Base-by-base conservation (phyloP, 345 rosid species). In the Citrus cavaleriei region DNA sequence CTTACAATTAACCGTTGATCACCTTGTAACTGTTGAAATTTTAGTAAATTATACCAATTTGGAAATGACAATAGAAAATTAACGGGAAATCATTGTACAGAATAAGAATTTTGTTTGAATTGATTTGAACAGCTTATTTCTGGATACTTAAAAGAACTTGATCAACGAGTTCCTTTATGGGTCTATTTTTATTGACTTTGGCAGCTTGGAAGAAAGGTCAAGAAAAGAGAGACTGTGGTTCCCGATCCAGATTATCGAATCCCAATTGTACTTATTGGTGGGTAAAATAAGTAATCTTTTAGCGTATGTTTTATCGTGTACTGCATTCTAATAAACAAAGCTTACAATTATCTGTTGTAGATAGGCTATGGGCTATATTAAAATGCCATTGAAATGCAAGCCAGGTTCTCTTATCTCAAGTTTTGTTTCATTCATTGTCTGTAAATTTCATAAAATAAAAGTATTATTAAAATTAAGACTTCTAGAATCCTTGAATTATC, bases 181-280 rank as follows among this genome's bases (percentile, higher is more conserved):
- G 46, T 71, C 28, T 19, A 28, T 34, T 6, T 65, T 51, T 64
- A n/a, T 80, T 68, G 58, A 54, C 63, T 83, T 78, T 83, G 82
- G 72, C 90, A 85, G 89, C 87, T 90, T 78, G 90, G 90, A 79
- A 84, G 81, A 76, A 84, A 80, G 77, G 87, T 77, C 70, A 79
- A 81, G 57, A 83, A 82, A 82, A 86, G 81, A 80, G 88, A 89
- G 72, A 87, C 88, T 42, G 91, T 91, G 57, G 65, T 90, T 86
- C 95, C 91, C 1, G 90, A 87, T 40, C 95, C 93, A 8, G 93
- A 89, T 82, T 90, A 89, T 82, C 83, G 89, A 75, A 89, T 91
- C 67, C 91, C 91, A 0, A 34, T 85, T 75, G 87, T 91, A 70
- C 82, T 90, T 16, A 90, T 90, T 12, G 93, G 93, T 91, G 38